Evolutionary conservation across 495 filamentous ascomycete genomes (phyloP), one percentile per base, ranked within the genome.

Genomic region (Annulohypoxylon stygium): DNA sequence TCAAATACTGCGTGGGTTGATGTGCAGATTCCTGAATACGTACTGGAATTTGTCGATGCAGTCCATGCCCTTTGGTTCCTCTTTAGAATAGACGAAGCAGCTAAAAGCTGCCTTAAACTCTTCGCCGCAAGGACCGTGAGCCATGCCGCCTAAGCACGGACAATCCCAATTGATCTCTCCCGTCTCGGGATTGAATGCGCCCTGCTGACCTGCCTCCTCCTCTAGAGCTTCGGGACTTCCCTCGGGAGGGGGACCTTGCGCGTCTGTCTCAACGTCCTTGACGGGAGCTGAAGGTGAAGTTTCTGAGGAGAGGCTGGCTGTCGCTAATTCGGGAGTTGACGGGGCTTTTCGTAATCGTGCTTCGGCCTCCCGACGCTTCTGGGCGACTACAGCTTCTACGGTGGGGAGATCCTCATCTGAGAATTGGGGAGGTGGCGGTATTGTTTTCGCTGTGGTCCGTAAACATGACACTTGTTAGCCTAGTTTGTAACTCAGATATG

Each of bases 91-190:
- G 6, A 99, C 93, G 78, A 99, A 99, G 86, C 96, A 99, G 88
- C 93, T 97, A 76, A 99, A 99, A 0, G 96, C 96, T 4, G 88
- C 90, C 83, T 89, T 92, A 87, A 99, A 99, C 76, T 98, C 88
- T 81, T 95, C 93, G 34, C 97, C 96, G 80, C 95, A 99, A 39
- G 97, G 97, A 0, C 96, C 96, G 81, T 97, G 86, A 8, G 96
- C 96, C 96, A 99, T 99, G 30, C 96, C 96, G 55, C 96, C 96
- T 25, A 99, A 84, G 78, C 96, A 99, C 18, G 97, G 96, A 82
- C 96, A 99, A 79, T 98, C 96, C 97, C 97, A 99, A 86, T 99
- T 98, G 83, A 99, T 99, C 87, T 98, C 96, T 71, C 96, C 96
- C 8, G 96, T 99, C 86, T 98, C 97, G 11, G 93, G 93, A 81